A percentile compares a stretch with the other conserved stretches of the same genome.
These are phyloP conservation scores for barley (Hordeum vulgare) DNA, from an alignment of 176 grass and related monocot genomes.

Conservation along the genomic window MorexV3_pseudomolecules_assembly NC_058523.1:11410111-11410610, in stretches of 20 bases:
- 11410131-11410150: background rate
- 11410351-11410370: background rate
- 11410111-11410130: constrained; percentile 38
- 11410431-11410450: background rate
- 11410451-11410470: background rate
- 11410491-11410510: background rate
- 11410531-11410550: background rate
- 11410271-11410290: constrained; percentile 61
- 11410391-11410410: background rate
- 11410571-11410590: background rate
- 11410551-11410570: background rate
- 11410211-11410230: constrained; percentile 65
- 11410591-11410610: background rate
- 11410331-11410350: constrained; percentile 25
- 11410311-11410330: constrained; percentile 33
- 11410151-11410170: background rate
- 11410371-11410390: background rate
- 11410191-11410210: constrained; percentile 37
- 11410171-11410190: constrained; percentile 6
- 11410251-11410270: constrained; percentile 51
- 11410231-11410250: constrained; percentile 55
- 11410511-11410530: background rate
- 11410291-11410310: constrained; percentile 72
- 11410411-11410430: background rate
- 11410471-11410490: background rate